phyloP scores from a whole-genome alignment of 2,329 filamentous ascomycete genomes.

The Neonectria faginata region DNA sequence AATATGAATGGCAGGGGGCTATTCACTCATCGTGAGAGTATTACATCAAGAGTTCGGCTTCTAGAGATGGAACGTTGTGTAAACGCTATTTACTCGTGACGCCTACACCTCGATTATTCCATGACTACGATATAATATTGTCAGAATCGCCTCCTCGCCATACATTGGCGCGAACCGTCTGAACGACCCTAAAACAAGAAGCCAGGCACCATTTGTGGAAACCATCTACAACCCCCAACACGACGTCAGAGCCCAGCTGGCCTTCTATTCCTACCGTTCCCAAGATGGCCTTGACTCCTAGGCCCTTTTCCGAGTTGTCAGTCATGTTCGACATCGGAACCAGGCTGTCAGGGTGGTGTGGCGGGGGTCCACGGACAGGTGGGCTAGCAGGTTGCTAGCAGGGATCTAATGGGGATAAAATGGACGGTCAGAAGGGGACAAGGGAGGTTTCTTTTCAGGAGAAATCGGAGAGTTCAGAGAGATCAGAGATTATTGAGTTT shows the following conservation, averaged over 20 bases:
- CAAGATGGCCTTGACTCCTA: background rate
- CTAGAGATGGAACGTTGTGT: too few relatives aligned
- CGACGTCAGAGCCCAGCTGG: background rate
- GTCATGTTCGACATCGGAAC: background rate
- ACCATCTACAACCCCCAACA: background rate
- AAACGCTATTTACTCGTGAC: too few relatives aligned
- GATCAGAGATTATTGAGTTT: too few relatives aligned
- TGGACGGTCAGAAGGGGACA: too few relatives aligned
- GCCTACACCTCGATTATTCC: background rate
- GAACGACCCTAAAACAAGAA: background rate
- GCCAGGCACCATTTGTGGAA: background rate
- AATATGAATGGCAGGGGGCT: too few relatives aligned
- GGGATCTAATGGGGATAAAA: too few relatives aligned
- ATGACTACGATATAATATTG: background rate
- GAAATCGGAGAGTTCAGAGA: too few relatives aligned
- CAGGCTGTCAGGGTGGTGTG: background rate
- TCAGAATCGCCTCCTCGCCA: background rate
- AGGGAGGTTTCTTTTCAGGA: too few relatives aligned
- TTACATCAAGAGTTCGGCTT: too few relatives aligned
- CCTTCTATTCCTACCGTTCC: background rate
- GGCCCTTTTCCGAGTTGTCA: background rate
- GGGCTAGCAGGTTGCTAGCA: too few relatives aligned
- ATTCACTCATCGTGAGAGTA: too few relatives aligned
- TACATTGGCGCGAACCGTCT: background rate
- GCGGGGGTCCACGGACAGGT: too few relatives aligned